Base-by-base conservation (phyloP, 768 basidiomycete genomes). In the Kwoniella dejecticola region DNA sequence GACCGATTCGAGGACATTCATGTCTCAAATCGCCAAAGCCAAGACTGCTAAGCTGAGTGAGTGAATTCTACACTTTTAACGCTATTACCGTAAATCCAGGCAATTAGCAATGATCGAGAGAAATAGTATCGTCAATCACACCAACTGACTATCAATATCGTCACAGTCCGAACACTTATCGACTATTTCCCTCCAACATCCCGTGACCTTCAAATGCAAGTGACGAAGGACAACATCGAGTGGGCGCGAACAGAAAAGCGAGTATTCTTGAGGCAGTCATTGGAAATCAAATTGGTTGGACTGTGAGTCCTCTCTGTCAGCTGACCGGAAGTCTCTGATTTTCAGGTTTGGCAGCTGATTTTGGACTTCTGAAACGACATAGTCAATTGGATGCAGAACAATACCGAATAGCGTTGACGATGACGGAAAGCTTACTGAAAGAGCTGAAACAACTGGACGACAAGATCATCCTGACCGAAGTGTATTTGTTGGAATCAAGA, bases 381-480 rank as follows among this genome's bases (percentile, higher is more conserved):
- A 80, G 78, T 30, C 78, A 69, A 64, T 83, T 96, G 24, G 90
- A 92, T 61, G 82, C 86, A 0, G 82, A 84, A 24, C 85, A 89
- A 69, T 90, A 86, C 82, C 87, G 89, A 69, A 83, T 86, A 0
- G 92, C 95, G 0, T 83, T 97, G 13, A 71, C 84, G 0, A 84
- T 91, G 50, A 93, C 97, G 64, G 92, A 94, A 62, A 82, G 83
- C 0, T 85, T 99, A n/a, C 83, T 98, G 31, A 88, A 88, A 1
- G 96, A 98, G 79, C 85, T 99, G 19, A 92, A 90, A 79, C 85
- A 88, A 24, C 82, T 99, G 26, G 95, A 99, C 77, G 96, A 98
- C 81, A 98, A 98, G 83, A 89, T 95, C 85, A 90, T 98, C 63
- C 83, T 99, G 29, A 97, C 94, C 2, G 95, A 98, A 76, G 93